Evolutionary conservation across 805 yeast species (phyloP), one percentile per base, ranked within the genome.

Genomic region (Cyberlindnera xylosilytica): DNA sequence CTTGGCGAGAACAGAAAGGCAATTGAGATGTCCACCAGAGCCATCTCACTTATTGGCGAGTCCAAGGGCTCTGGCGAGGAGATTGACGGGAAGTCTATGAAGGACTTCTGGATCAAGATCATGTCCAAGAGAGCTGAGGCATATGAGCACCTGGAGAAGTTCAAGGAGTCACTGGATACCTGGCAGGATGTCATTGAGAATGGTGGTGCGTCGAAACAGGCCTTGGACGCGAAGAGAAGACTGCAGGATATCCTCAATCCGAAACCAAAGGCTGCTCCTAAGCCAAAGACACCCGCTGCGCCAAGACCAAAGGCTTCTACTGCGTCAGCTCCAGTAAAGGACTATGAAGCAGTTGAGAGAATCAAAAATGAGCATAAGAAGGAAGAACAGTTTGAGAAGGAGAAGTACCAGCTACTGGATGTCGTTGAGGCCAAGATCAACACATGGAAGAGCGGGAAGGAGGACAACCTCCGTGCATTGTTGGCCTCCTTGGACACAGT

Each of bases 211-310:
- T 76, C 79, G 24, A 78, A 80, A 45, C 68, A 75, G 23, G 70
- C 79, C 0, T 65, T 91, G 74, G 96, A 87, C 38, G 95, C 91
- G 3, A 88, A 79, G 58, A 74, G 91, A 54, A 74, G 99, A 44
- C 86, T 96, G 46, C 74, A 74, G 39, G 73, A 73, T 15, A 76
- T 81, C 1, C 60, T 89, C 17, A 72, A 78, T 44, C 93, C 95
- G 3, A 62, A 63, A 26, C 63, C 69, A 18, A 62, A 62, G 46
- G 52, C 68, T 5, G 54, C 36, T 28, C 43, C 49, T 15, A 22
- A 39, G 8, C 13, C 40, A 24, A 36, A 33, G 10, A 37, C 41
- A 22, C 34, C 39, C 13, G 35, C 45, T 1, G 44, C 48, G 49
- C 57, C 42, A 26, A 20, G 29, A 2, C 46, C 54, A 22, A 38